Conservation (phyloP, 2,329 filamentous ascomycete species). For the Fusarium anguioides region DNA sequence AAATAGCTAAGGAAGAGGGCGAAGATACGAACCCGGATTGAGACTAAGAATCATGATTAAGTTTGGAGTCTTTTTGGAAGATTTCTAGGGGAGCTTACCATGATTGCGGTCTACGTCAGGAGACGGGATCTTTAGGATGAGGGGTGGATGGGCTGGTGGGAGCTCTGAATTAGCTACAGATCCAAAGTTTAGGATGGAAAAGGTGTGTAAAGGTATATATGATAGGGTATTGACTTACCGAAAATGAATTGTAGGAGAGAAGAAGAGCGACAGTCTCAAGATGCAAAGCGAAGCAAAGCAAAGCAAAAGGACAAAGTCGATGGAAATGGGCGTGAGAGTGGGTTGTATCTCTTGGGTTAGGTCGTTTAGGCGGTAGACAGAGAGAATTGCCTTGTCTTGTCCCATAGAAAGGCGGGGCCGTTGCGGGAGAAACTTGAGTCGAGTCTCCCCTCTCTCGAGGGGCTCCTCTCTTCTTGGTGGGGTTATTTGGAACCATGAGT, state of each 20-base stretch:
- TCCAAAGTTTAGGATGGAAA: background rate
- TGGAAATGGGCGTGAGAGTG: slow-evolving; percentile 36
- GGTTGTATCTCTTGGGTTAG: slow-evolving; percentile 27
- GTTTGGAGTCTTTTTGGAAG: slow-evolving; percentile 14
- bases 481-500: slow-evolving; percentile 46
- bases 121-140: slow-evolving; percentile 45
- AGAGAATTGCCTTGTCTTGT: slow-evolving; percentile 24
- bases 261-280: slow-evolving; percentile 34
- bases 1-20: slow-evolving; percentile 17
- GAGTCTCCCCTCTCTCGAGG: slow-evolving; percentile 39
- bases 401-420: slow-evolving; percentile 44
- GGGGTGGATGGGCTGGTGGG: slow-evolving; percentile 42
- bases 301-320: slow-evolving; percentile 37
- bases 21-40: slow-evolving; percentile 69
- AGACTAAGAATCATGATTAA: slow-evolving; percentile 60
- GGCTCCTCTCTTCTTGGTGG: slow-evolving; percentile 42
- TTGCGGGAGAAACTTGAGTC: slow-evolving; percentile 48
- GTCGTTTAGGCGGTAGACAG: slow-evolving; percentile 39
- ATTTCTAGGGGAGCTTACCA: slow-evolving; percentile 51
- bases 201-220: background rate
- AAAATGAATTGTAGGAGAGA: slow-evolving; percentile 23
- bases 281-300: slow-evolving; percentile 37
- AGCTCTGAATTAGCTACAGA: slow-evolving; percentile 44
- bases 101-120: slow-evolving; percentile 52
- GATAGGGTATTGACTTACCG: slow-evolving; percentile 25